phyloP scores from a whole-genome alignment of 306 rosid species.

The Lagenaria siceraria region DNA sequence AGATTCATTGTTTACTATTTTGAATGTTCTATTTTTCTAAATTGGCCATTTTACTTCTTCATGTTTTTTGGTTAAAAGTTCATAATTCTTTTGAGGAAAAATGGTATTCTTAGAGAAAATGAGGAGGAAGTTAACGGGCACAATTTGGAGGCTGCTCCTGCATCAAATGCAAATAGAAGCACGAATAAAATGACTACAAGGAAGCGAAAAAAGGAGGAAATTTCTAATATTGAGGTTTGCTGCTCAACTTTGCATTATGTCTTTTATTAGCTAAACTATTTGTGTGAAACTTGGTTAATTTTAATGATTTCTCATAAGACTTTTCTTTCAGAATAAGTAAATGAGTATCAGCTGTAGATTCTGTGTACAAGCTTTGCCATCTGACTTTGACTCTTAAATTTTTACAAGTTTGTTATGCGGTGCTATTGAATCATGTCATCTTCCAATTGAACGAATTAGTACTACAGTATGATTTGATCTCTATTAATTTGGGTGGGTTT shows the following conservation, averaged over 20 bases:
- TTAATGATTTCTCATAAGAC: neutral
- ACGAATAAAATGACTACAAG: neutral
- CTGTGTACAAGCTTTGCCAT: neutral
- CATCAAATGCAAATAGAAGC: neutral
- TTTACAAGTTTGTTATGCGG: neutral
- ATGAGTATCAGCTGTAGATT: neutral
- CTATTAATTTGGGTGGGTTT: too few relatives aligned
- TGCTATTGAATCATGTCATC: neutral
- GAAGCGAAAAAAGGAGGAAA: constrained; percentile 1
- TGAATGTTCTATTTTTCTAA: neutral
- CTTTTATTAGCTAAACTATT: neutral
- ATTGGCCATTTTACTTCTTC: neutral
- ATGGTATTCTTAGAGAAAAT: constrained; percentile 1
- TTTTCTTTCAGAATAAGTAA: neutral
- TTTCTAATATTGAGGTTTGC: neutral
- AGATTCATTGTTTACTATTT: neutral
- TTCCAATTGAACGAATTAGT: neutral
- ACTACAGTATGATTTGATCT: too few relatives aligned
- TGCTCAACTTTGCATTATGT: neutral
- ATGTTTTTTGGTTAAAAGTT: neutral
- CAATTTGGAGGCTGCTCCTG: neutral
- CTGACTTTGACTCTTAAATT: neutral
- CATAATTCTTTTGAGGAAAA: neutral
- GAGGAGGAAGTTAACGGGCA: neutral
- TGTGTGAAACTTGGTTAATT: neutral